Conservation (phyloP, 2,329 filamentous ascomycete species). For the Plectosphaerella sp. region DNA sequence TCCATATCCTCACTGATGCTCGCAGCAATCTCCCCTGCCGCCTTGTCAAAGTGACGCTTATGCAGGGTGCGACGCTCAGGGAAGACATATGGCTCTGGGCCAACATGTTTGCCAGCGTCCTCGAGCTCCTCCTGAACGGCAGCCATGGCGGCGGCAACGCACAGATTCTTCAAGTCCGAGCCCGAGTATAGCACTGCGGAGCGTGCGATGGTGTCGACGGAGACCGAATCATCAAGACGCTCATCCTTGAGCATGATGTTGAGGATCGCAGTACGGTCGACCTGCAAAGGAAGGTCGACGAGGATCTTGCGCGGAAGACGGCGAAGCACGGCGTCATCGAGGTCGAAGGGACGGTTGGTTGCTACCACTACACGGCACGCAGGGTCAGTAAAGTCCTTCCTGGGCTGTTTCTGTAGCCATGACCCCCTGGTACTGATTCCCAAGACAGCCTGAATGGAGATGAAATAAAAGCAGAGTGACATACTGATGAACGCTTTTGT, state of each 20-base stretch:
- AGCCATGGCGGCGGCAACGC: constrained; percentile 73
- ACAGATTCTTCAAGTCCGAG: constrained; percentile 78
- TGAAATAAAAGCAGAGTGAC: too few species aligned
- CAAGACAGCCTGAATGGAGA: too few species aligned
- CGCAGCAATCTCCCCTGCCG: constrained; percentile 82
- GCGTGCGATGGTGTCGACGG: constrained; percentile 57
- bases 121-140: constrained; percentile 70
- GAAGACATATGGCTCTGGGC: constrained; percentile 49
- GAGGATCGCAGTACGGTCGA: constrained; percentile 65
- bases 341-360: constrained; percentile 90
- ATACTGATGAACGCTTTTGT: constrained; percentile 73
- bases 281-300: constrained; percentile 65
- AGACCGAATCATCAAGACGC: constrained; percentile 54
- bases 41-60: constrained; percentile 74
- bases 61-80: constrained; percentile 65
- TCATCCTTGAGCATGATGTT: constrained; percentile 69
- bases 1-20: constrained; percentile 94
- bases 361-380: constrained; percentile 66
- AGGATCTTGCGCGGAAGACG: constrained; percentile 68
- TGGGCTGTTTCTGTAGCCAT: too few species aligned
- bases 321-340: constrained; percentile 83
- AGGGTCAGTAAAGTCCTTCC: too few species aligned
- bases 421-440: too few species aligned
- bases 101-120: constrained; percentile 29
- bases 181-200: constrained; percentile 76